These are phyloP conservation scores for Cucurbita argyrosperma DNA, from an alignment of 306 rosid genomes.

Conservation along the genomic window DNA sequence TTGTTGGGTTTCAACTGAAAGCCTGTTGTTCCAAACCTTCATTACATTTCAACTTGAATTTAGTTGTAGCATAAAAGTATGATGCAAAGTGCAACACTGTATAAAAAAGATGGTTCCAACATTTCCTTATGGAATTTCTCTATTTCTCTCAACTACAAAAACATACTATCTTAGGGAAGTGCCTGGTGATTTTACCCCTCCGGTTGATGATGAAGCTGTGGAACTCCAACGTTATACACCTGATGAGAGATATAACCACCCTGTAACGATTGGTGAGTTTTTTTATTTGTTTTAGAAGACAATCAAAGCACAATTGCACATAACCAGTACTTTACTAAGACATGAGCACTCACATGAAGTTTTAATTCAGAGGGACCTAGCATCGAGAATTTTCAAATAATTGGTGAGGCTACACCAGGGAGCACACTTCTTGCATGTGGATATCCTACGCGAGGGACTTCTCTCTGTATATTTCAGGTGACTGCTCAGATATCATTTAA, in stretches of 20 bases:
- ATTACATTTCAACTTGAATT: background rate
- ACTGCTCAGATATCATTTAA: conserved; percentile 11
- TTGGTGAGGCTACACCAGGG: conserved; percentile 81
- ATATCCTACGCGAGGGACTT: conserved; percentile 70
- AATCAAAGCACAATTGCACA: conserved; percentile 5
- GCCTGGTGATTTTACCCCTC: conserved; percentile 18
- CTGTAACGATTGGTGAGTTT: conserved; percentile 19
- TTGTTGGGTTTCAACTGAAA: background rate
- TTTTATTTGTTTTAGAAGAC: conserved; percentile 38
- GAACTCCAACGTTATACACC: conserved; percentile 12
- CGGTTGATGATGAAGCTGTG: conserved; percentile 17
- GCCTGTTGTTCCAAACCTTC: background rate
- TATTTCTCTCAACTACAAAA: background rate
- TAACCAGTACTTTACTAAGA: background rate
- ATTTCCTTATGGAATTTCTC: background rate
- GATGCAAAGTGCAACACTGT: background rate
- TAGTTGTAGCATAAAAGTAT: background rate
- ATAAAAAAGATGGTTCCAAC: background rate
- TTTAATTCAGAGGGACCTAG: conserved; percentile 57
- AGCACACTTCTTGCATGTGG: conserved; percentile 92
- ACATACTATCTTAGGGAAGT: conserved; percentile 34
- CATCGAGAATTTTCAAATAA: conserved; percentile 78
- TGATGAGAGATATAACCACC: conserved; percentile 26
- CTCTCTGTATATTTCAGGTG: conserved; percentile 97
- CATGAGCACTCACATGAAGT: conserved; percentile 9